Evolutionary conservation across 2,329 filamentous ascomycete genomes (phyloP), one percentile per base, ranked within the genome.

Genomic region (Pseudogymnoascus sp.): DNA sequence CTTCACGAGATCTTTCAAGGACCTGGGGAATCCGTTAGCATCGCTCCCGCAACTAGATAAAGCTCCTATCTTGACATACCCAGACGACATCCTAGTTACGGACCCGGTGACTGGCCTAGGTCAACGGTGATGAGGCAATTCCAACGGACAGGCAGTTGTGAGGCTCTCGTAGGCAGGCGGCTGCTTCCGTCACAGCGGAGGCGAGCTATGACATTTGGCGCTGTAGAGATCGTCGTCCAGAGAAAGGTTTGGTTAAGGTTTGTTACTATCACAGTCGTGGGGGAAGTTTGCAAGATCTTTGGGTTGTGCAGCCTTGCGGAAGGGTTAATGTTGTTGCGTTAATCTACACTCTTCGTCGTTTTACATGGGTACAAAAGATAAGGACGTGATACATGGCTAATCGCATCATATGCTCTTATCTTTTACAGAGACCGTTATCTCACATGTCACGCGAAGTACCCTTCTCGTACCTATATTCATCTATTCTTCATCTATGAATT

Each of bases 1-100:
- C 74, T 83, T 86, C 66, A 76, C 75, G 54, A 87, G 77, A 67
- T 87, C 84, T 70, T 84, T 86, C 50, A 83, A 62, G 35, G 69
- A 70, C 61, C 71, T 72, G 18, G 14, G 11, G 14, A 14, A 22
- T 30, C 36, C 20, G 33, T 47, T 54, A 60, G 58, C 58, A 47
- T 28, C 22, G 57, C 35, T 59, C 30, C 8, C 33, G 20, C 47
- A 20, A 8, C 47, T 7, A 54, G 11, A 14, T 18, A 2, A 54
- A 33, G 47, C 25, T 9, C 28, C 5, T 33, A 33, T 54, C n/a
- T n/a, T 14, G 28, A 20, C 47, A 33, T 54, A 54, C 47, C 47
- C 47, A 35, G 47, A 54, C 16, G 47, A 54, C 47, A 54, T 54
- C 16, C 47, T 54, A 54, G 47, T 16, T 54, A 35, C 14, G 3